Conservation (phyloP, 192 early-diverging fungal genomes). For the Linnemannia elongata region DNA sequence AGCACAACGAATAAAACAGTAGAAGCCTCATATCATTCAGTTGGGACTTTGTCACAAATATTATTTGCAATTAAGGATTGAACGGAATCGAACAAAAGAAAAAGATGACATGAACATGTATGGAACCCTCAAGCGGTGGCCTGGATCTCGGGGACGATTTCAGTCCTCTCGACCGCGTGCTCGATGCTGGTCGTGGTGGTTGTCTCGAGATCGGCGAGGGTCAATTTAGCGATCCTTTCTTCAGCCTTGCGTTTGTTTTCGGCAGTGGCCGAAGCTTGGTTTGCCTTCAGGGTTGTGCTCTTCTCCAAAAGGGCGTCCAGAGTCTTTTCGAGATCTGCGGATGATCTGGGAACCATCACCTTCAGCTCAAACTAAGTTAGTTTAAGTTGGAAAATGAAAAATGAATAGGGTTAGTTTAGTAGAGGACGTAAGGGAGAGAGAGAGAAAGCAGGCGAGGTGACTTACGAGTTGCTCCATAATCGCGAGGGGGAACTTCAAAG, state of each 20-base stretch:
- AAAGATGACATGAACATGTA: too few relatives aligned
- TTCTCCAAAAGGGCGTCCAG: slow-evolving; percentile 77
- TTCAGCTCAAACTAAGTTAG: slow-evolving; percentile 50
- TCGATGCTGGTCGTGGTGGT: slow-evolving; percentile 3
- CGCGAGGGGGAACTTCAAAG: slow-evolving; percentile 71
- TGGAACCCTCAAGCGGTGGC: neutral
- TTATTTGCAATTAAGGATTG: neutral
- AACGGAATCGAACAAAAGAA: neutral
- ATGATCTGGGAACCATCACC: slow-evolving; percentile 80
- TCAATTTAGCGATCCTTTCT: slow-evolving; percentile 75
- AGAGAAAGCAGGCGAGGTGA: neutral
- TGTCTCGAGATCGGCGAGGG: slow-evolving; percentile 39
- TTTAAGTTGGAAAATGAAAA: neutral
- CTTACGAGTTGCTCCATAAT: slow-evolving; percentile 81
- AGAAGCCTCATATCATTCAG: neutral
- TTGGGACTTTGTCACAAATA: neutral
- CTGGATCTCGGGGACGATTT: slow-evolving; percentile 8
- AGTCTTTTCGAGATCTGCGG: slow-evolving; percentile 73
- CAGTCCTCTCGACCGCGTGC: slow-evolving; percentile 1
- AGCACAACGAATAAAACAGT: neutral
- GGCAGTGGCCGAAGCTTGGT: slow-evolving; percentile 77
- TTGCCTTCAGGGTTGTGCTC: slow-evolving; percentile 74
- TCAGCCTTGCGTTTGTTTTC: slow-evolving; percentile 89
- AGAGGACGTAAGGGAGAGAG: too few relatives aligned
- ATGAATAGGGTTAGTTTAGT: neutral